These are phyloP conservation scores for Xylariaceae sp. DNA, from an alignment of 2,329 filamentous ascomycete species.

Conservation along the genomic window DNA sequence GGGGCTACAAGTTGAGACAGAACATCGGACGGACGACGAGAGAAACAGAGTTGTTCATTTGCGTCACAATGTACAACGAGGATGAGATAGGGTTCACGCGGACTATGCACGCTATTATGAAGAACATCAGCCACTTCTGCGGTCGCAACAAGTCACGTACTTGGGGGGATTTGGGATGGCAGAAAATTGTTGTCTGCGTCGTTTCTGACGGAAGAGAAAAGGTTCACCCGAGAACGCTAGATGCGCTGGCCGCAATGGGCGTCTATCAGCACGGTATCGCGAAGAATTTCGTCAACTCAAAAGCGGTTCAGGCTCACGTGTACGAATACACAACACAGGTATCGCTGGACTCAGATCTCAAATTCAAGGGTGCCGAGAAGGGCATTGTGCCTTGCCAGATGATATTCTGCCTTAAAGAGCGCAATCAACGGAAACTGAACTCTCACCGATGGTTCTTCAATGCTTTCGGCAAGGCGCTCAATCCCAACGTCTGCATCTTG, in stretches of 20 bases:
- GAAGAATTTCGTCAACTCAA: constrained; percentile 97
- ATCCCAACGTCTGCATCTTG: constrained; percentile 95
- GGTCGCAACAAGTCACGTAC: constrained; percentile 91
- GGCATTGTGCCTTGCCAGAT: constrained; percentile 98
- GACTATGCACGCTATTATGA: constrained; percentile 96
- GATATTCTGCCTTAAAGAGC: constrained; percentile 98
- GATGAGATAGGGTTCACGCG: constrained; percentile 95
- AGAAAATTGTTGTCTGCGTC: constrained; percentile 98
- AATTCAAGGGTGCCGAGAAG: constrained; percentile 99
- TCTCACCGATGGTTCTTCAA: constrained; percentile 99
- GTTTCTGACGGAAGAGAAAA: constrained; percentile 90
- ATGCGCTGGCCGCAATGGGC: constrained; percentile 94
- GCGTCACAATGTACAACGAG: constrained; percentile 99
- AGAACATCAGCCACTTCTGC: constrained; percentile 99
- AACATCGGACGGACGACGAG: constrained; percentile 89
- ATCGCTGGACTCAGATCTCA: constrained; percentile 91
- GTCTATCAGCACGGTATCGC: constrained; percentile 98
- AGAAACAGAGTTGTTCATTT: constrained; percentile 94
- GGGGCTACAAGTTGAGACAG: constrained; percentile 91
- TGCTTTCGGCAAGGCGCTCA: constrained; percentile 89
- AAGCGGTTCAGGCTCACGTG: constrained; percentile 93
- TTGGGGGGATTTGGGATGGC: constrained; percentile 98
- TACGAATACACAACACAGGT: constrained; percentile 99
- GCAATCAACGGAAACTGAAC: constrained; percentile 97
- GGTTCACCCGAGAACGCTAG: constrained; percentile 90